phyloP scores from a whole-genome alignment of 2,329 filamentous ascomycete genomes.

The Colletotrichum liriopes region DNA sequence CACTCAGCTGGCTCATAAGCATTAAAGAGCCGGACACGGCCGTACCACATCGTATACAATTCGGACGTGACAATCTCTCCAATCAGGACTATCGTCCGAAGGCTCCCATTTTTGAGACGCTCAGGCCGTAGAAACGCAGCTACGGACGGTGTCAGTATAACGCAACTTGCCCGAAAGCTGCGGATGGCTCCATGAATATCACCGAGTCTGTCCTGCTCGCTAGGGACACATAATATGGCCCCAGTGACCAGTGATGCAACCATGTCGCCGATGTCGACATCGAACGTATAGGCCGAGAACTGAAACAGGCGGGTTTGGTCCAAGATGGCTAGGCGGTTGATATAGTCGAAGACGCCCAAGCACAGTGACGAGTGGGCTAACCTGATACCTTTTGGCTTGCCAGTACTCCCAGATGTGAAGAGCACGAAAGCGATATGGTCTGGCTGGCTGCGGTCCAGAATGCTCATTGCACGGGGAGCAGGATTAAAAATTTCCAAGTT shows the following conservation, averaged over 20 bases:
- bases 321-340: neutral
- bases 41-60: neutral
- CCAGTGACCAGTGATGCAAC: neutral
- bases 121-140: neutral
- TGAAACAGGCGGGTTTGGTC: neutral
- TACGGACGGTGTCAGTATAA: neutral
- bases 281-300: neutral
- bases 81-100: neutral
- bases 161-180: neutral
- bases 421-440: neutral
- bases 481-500: neutral
- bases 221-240: neutral
- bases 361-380: neutral
- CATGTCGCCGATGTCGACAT: neutral
- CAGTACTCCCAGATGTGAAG: neutral
- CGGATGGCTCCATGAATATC: neutral
- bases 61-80: neutral
- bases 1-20: neutral
- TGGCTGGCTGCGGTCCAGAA: neutral
- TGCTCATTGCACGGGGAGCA: neutral
- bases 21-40: neutral
- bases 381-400: neutral
- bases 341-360: neutral
- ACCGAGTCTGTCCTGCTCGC: neutral
- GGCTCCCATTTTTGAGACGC: neutral